Percentiles rank a stretch among this genome's conserved stretches.
Conservation (phyloP, 495 filamentous ascomycete genomes). For the Neurospora sp. region DNA sequence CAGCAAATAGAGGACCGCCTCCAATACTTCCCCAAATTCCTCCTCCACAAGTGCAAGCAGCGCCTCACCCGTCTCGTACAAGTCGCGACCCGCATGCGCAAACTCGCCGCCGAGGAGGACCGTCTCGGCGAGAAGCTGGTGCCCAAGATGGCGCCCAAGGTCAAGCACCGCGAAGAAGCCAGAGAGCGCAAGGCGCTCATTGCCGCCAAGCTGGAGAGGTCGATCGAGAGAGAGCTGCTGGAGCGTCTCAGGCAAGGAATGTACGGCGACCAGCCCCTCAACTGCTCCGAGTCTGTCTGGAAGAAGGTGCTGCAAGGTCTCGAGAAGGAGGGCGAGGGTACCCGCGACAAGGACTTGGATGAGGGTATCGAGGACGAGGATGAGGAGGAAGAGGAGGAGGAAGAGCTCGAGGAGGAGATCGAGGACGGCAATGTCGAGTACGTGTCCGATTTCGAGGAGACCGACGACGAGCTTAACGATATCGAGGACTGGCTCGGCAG, state of each 20-base stretch:
- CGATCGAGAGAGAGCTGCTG: constrained; percentile 92
- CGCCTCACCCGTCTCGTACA: constrained; percentile 88
- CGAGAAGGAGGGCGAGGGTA: constrained; percentile 75
- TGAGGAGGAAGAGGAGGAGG: constrained; percentile 53
- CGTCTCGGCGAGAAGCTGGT: constrained; percentile 84
- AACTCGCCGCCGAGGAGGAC: constrained; percentile 78
- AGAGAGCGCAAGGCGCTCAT: constrained; percentile 88
- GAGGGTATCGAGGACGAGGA: constrained; percentile 75
- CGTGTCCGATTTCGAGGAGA: constrained; percentile 51
- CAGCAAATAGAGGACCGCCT: constrained; percentile 75
- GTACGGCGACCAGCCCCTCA: constrained; percentile 89
- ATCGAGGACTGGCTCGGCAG: constrained; percentile 41
- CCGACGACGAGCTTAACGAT: constrained; percentile 41
- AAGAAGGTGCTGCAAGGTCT: constrained; percentile 91
- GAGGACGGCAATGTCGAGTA: constrained; percentile 80
- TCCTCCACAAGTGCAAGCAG: constrained; percentile 96
- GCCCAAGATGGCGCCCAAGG: constrained; percentile 85
- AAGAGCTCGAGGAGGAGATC: constrained; percentile 55
- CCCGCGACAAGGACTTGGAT: constrained; percentile 79
- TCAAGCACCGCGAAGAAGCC: constrained; percentile 76
- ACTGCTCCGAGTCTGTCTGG: constrained; percentile 90
- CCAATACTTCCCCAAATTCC: constrained; percentile 93
- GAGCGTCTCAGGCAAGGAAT: constrained; percentile 84
- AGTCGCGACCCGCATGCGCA: constrained; percentile 76
- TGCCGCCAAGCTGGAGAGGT: constrained; percentile 90